phyloP scores from a whole-genome alignment of 2,329 filamentous ascomycete species.

The Penicillium sp. region DNA sequence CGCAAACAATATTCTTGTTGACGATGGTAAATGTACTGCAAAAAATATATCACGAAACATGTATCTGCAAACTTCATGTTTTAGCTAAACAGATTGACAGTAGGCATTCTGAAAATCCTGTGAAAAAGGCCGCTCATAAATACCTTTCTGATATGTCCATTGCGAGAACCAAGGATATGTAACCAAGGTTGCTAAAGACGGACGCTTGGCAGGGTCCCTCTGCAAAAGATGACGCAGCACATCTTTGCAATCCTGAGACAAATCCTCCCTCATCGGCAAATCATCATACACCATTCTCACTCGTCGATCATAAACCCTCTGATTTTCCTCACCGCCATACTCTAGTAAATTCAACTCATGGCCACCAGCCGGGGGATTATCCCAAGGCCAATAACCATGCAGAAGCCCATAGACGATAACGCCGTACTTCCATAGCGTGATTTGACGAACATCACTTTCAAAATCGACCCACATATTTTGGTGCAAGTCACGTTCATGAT shows the following conservation, averaged over 20 bases:
- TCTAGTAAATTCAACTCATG: conserved; percentile 1
- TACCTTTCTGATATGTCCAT: conserved; percentile 11
- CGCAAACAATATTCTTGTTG: no score
- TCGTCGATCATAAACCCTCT: conserved; percentile 13
- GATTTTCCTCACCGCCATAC: neutral
- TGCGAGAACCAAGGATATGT: conserved; percentile 30
- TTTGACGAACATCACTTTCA: conserved; percentile 19
- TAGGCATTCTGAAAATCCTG: neutral
- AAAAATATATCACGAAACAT: no score
- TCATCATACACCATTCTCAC: conserved; percentile 28
- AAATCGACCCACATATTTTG: neutral
- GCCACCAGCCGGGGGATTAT: conserved; percentile 16
- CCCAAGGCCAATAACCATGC: conserved; percentile 36
- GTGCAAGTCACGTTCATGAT: neutral
- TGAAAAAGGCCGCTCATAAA: conserved; percentile 13
- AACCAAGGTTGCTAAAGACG: conserved; percentile 22
- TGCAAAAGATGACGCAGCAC: conserved; percentile 26
- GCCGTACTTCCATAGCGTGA: conserved; percentile 30
- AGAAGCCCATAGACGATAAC: conserved; percentile 30
- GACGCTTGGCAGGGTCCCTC: conserved; percentile 22
- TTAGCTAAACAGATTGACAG: neutral
- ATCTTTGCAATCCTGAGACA: conserved; percentile 35
- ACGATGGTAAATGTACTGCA: no score
- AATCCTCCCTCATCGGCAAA: conserved; percentile 23
- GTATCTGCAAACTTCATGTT: neutral